Base-by-base conservation (phyloP, 2,329 filamentous ascomycete species). In the Eutypella sp. region DNA sequence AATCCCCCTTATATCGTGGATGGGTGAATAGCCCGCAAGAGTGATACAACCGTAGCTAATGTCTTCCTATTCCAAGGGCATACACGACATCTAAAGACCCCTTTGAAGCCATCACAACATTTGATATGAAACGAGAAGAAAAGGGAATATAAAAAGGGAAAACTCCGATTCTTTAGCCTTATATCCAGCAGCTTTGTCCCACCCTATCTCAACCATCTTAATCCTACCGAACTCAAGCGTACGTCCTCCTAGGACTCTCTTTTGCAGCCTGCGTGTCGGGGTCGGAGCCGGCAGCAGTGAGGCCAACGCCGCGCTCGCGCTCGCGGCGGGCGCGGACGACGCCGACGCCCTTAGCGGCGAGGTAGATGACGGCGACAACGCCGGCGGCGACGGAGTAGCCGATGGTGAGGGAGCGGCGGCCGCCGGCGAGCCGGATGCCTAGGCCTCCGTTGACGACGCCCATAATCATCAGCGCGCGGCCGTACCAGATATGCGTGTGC, bases 391-490 rank as follows among this genome's bases (percentile, higher is more conserved):
- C 73, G 0, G 72, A 64, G 60, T 84, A 85, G 0, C 74, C 76
- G 40, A 79, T 71, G 43, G 76, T 61, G 38, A 74, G 72, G 10
- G 60, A 56, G 3, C 50, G 62, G 1, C 63, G 52, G 1, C 72
- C 69, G 15, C 54, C 50, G 1, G 76, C 69, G 15, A 82, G 66
- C 51, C 73, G 50, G 23, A 86, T 65, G 3, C 82, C 82, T 4
- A 85, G 62, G 0, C 81, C 82, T 45, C 82, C 82, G 55, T 85
- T 85, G 54, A 85, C 60, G 38, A 84, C 69, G 22, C 79, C 82
- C 3, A 84, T 58, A 16, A 77, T 45, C 51, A 86, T 76, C 37
- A 85, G 61, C 2, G 67, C 55, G 16, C 82, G 74, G 11, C 82
- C 82, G 55, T 74, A 81, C 79, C 79, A 85, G 53, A 83, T 75